These are phyloP conservation scores for Curvularia sp. DNA, from an alignment of 2,329 filamentous ascomycete genomes.

Conservation along the genomic window DNA sequence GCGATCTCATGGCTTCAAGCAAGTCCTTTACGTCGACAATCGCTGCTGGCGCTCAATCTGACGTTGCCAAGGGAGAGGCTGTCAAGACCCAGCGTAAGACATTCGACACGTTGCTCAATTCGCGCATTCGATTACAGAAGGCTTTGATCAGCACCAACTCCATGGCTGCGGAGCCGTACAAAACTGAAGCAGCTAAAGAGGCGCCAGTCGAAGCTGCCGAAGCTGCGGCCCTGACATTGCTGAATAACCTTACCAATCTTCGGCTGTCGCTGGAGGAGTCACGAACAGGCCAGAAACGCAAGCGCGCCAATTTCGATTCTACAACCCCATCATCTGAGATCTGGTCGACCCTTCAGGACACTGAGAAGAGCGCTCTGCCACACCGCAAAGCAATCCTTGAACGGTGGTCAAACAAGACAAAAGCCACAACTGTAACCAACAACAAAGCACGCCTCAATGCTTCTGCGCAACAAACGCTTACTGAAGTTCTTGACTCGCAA, in stretches of 20 bases:
- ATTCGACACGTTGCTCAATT: conserved; percentile 88
- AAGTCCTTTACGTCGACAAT: conserved; percentile 70
- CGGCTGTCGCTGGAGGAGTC: conserved; percentile 66
- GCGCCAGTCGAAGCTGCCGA: conserved; percentile 76
- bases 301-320: conserved; percentile 58
- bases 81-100: conserved; percentile 84
- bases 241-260: conserved; percentile 78
- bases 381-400: conserved; percentile 77
- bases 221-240: conserved; percentile 81
- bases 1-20: conserved; percentile 71
- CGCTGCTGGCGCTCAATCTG: conserved; percentile 72
- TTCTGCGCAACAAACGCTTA: conserved; percentile 66
- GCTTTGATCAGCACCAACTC: conserved; percentile 84
- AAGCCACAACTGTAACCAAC: conserved; percentile 63
- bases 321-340: conserved; percentile 70
- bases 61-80: conserved; percentile 83
- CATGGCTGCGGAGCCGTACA: conserved; percentile 34
- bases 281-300: conserved; percentile 67
- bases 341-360: conserved; percentile 73
- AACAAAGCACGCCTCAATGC: conserved; percentile 66
- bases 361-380: conserved; percentile 66
- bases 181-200: conserved; percentile 53
- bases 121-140: conserved; percentile 92
- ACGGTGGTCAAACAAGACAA: conserved; percentile 88
- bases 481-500: conserved; percentile 73